Evolutionary conservation across 768 basidiomycete genomes (phyloP).

Genomic region (Glaciozyma martinii): DNA sequence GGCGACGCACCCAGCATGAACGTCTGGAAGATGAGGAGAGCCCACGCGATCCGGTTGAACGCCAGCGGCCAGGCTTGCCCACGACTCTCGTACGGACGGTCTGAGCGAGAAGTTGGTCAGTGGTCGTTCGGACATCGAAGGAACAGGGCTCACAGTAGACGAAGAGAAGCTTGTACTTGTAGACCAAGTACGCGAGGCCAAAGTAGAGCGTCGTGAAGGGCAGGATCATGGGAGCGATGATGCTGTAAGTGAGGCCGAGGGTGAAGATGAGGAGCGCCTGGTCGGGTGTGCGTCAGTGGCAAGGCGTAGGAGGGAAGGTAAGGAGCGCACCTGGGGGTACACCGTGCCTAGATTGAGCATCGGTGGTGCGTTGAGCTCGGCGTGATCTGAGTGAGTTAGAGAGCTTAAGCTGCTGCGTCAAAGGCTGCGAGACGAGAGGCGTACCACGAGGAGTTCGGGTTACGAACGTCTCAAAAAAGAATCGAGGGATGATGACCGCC

Average conservation of each 20-base stretch:
- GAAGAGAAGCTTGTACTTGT: constrained; percentile 95
- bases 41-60: constrained; percentile 83
- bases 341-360: constrained; percentile 97
- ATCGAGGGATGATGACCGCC: constrained; percentile 72
- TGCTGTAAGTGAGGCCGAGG: constrained; percentile 87
- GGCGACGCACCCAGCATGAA: constrained; percentile 58
- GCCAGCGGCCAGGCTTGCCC: constrained; percentile 98
- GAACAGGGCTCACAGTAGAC: constrained; percentile 49
- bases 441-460: constrained; percentile 85
- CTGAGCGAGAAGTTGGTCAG: neutral
- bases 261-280: constrained; percentile 90
- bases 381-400: constrained; percentile 57
- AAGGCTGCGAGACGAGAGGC: constrained; percentile 16
- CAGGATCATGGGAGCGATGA: constrained; percentile 88
- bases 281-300: neutral
- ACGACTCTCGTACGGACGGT: constrained; percentile 94
- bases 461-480: constrained; percentile 62
- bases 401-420: neutral
- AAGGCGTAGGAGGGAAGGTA: too few relatives aligned
- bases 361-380: constrained; percentile 91
- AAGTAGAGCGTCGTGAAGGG: constrained; percentile 95
- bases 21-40: constrained; percentile 79
- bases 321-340: constrained; percentile 54
- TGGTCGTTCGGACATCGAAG: neutral
- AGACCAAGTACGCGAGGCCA: constrained; percentile 87